A percentile compares a stretch with the other conserved stretches of the same genome.
Evolutionary conservation across 768 basidiomycete genomes (phyloP).

Genomic region (Hebeloma cylindrosporum): DNA sequence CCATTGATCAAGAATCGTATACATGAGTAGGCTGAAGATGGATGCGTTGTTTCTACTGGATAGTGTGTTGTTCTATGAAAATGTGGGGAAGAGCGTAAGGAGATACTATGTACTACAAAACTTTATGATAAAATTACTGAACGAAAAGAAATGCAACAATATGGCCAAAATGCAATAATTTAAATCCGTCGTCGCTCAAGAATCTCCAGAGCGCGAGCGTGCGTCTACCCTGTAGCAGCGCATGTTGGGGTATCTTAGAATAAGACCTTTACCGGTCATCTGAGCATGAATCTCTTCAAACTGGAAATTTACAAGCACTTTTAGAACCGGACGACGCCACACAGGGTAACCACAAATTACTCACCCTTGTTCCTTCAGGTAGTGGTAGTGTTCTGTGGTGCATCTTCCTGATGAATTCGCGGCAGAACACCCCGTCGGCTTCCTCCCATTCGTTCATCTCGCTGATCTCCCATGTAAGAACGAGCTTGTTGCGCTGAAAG

Average conservation of each 20-base stretch:
- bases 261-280: conserved; percentile 60
- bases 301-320: conserved; percentile 36
- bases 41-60: conserved; percentile 1
- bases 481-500: conserved; percentile 59
- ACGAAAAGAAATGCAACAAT: conserved; percentile 3
- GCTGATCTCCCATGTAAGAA: conserved; percentile 66
- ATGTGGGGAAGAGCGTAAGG: too few species aligned
- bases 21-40: not conserved
- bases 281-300: conserved; percentile 74
- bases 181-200: conserved; percentile 32
- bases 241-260: conserved; percentile 67
- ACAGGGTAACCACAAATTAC: conserved; percentile 17
- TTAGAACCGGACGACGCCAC: conserved; percentile 2
- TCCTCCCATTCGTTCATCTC: conserved; percentile 60
- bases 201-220: conserved; percentile 42
- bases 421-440: conserved; percentile 58
- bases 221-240: conserved; percentile 45
- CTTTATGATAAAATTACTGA: conserved; percentile 12
- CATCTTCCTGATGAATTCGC: conserved; percentile 63
- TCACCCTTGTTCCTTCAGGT: conserved; percentile 71
- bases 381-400: conserved; percentile 69
- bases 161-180: conserved; percentile 21
- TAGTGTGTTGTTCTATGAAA: not conserved
- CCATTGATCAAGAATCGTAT: not conserved
- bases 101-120: conserved; percentile 9